A percentile compares a stretch with the other conserved stretches of the same genome.
Conservation (phyloP, 1,284 basidiomycete species). For the Heliocybe sulcata region DNA sequence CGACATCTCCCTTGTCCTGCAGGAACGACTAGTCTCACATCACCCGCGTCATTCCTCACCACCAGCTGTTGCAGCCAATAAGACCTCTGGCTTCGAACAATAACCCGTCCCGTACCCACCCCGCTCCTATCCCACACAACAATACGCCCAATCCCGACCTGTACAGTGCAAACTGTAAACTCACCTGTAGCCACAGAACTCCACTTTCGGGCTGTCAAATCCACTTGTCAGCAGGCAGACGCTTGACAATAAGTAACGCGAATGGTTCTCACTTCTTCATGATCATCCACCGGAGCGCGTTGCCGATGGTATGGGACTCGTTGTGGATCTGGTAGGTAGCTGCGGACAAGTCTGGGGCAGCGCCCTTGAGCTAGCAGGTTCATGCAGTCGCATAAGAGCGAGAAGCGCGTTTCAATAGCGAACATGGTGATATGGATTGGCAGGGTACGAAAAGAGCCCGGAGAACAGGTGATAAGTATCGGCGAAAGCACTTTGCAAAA, state of each 20-base stretch:
- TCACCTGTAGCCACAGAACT: conserved; percentile 97
- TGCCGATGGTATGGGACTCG: conserved; percentile 95
- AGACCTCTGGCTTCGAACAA: too few relatives aligned
- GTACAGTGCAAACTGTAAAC: conserved; percentile 13
- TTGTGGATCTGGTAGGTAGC: conserved; percentile 91
- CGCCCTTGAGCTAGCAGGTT: conserved; percentile 57
- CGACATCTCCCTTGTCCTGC: too few relatives aligned
- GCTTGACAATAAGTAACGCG: conserved; percentile 5
- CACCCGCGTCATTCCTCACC: background rate
- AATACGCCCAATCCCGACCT: background rate
- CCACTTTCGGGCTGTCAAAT: conserved; percentile 81
- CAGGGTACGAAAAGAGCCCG: too few relatives aligned
- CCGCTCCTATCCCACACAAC: too few relatives aligned
- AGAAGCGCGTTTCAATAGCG: too few relatives aligned
- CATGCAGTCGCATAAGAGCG: too few relatives aligned
- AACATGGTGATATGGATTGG: too few relatives aligned
- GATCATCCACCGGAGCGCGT: conserved; percentile 93
- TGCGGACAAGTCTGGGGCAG: conserved; percentile 77
- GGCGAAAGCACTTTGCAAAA: background rate
- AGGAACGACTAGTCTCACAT: too few relatives aligned
- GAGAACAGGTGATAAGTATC: background rate
- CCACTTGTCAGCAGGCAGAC: conserved; percentile 5
- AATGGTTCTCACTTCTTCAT: conserved; percentile 87
- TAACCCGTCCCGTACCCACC: too few relatives aligned
- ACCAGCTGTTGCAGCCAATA: background rate